Base-by-base conservation (phyloP, 1,284 basidiomycete species). In the Caloboletus firmus region DNA sequence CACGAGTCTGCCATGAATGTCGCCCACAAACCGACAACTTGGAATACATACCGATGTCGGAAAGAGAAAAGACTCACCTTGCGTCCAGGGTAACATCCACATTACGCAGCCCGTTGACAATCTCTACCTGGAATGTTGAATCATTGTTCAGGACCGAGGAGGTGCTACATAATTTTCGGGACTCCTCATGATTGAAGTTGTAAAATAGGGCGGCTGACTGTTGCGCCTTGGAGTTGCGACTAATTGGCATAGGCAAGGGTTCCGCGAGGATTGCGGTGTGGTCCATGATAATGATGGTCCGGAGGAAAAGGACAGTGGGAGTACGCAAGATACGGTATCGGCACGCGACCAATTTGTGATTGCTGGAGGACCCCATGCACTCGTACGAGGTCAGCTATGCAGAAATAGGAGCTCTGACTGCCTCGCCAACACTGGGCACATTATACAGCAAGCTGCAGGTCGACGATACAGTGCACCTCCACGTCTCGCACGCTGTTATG, bases 61-160 rank as follows among this genome's bases (percentile, higher is more conserved):
- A 42, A 56, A 53, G 44, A 62, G 54, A 59, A 61, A 59, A 59
- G 24, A 72, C 88, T 84, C 73, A 92, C 89, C 83, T 85, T 37
- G 90, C 81, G 64, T 91, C 83, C 47, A 95, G 72, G 62, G 72
- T 80, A 10, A 80, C 62, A 20, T 76, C 73, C 22, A 81, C 78
- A 73, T 93, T 86, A 37, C 76, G 76, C 43, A 95, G 66, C 11
- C 86, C 89, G 49, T 87, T 81, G 53, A 84, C 79, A 8, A 62
- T 37, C 17, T 60, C 57, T 22, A 57, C 59, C 26, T 56, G 51
- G 45, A n/a, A 31, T 5, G 51, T 30, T 5, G 56, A 24, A n/a
- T n/a, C n/a, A 15, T 51, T 35, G 18, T 41, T 41, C 17, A 15
- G 34, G 45, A 39, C 45, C 30, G 31, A 54, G 31, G 53, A 50